phyloP scores from a whole-genome alignment of 2,329 filamentous ascomycete species.

The Pseudopithomyces maydicus region DNA sequence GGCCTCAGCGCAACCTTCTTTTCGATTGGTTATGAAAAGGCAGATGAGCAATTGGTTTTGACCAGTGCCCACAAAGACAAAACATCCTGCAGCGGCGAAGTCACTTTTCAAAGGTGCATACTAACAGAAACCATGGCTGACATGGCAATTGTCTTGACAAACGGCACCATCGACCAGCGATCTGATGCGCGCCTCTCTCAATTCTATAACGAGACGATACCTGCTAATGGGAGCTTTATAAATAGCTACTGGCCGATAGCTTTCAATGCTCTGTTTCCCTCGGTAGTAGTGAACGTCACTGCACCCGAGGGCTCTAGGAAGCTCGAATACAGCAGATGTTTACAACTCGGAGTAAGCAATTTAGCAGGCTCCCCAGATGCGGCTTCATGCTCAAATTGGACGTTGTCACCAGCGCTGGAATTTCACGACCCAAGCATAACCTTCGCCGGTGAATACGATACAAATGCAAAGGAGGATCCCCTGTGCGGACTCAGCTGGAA shows the following conservation, averaged over 20 bases:
- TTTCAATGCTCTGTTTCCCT: slow-evolving; percentile 17
- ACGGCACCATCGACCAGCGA: slow-evolving; percentile 14
- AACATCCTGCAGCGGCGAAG: slow-evolving; percentile 14
- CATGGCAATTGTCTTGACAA: slow-evolving; percentile 13
- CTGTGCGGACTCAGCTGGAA: slow-evolving; percentile 19
- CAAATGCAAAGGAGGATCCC: background rate
- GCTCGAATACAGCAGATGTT: slow-evolving; percentile 16
- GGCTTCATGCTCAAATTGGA: slow-evolving; percentile 11
- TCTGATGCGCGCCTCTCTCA: background rate
- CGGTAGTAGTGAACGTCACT: slow-evolving; percentile 16
- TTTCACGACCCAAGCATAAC: slow-evolving; percentile 14
- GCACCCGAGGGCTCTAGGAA: slow-evolving; percentile 10
- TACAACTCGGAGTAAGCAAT: background rate
- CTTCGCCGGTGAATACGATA: slow-evolving; percentile 6
- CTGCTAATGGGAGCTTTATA: slow-evolving; percentile 9
- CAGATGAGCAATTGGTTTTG: slow-evolving; percentile 6
- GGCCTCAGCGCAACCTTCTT: slow-evolving; percentile 18
- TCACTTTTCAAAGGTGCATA: slow-evolving; percentile 16
- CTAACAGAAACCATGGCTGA: slow-evolving; percentile 13
- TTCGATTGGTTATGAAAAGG: slow-evolving; percentile 14
- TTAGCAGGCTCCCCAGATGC: background rate
- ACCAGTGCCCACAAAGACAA: slow-evolving; percentile 17
- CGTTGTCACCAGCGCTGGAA: slow-evolving; percentile 1
- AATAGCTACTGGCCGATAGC: slow-evolving; percentile 17
- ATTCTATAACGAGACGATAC: slow-evolving; percentile 9